Percentiles rank a stretch among this genome's conserved stretches.
These are phyloP conservation scores for Fusarium sacchari DNA, from an alignment of 2,329 filamentous ascomycete species.

Conservation along the genomic window DNA sequence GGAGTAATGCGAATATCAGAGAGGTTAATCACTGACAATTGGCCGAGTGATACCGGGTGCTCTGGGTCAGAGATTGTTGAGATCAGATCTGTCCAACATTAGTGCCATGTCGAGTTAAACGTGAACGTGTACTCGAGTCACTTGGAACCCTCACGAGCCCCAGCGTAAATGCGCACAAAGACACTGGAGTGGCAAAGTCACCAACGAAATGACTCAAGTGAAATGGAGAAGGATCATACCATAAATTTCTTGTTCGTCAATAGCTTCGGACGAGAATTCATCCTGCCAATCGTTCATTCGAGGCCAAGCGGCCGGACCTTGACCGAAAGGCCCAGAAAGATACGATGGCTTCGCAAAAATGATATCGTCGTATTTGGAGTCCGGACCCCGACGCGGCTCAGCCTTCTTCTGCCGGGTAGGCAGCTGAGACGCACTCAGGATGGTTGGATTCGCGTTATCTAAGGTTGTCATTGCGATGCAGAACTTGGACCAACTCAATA, in stretches of 20 bases:
- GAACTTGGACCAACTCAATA: conserved; percentile 3
- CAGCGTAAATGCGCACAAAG: neutral
- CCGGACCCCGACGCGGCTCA: conserved; percentile 57
- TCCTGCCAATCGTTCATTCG: conserved; percentile 58
- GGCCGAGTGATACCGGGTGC: conserved; percentile 92
- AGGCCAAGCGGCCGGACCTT: conserved; percentile 49
- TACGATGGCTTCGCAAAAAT: conserved; percentile 59
- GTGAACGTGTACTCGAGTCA: neutral
- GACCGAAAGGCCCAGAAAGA: conserved; percentile 52
- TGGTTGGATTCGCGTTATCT: conserved; percentile 91
- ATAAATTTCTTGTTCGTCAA: conserved; percentile 97
- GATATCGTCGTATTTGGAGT: conserved; percentile 59
- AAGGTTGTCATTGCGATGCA: conserved; percentile 46
- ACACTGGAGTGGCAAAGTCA: conserved; percentile 12
- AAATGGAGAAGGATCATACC: conserved; percentile 62
- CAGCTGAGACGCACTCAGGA: conserved; percentile 87
- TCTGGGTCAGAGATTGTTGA: conserved; percentile 96
- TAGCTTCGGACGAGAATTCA: conserved; percentile 77
- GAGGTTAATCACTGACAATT: conserved; percentile 94
- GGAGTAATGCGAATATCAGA: conserved; percentile 83
- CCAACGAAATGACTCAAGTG: conserved; percentile 8
- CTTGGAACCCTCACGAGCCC: neutral
- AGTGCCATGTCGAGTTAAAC: conserved; percentile 14
- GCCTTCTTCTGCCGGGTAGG: conserved; percentile 74
- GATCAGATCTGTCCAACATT: conserved; percentile 76